Conservation (phyloP, 1,139 yeast species). For the Pichia sp. region DNA sequence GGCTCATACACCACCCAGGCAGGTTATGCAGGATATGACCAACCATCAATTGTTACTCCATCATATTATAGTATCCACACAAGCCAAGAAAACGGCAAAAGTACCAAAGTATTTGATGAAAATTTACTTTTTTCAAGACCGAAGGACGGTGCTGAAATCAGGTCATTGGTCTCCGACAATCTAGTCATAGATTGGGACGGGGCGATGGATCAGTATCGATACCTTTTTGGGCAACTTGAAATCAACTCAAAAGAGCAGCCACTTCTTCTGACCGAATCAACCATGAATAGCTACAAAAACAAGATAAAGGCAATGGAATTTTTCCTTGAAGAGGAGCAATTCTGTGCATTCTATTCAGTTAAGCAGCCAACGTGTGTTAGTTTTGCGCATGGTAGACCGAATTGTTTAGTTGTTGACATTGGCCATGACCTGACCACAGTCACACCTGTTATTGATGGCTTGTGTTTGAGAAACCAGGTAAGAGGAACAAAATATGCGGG, state of each 20-base stretch:
- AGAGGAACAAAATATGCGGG: slow-evolving; percentile 69
- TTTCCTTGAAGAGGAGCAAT: slow-evolving; percentile 66
- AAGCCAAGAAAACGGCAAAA: slow-evolving; percentile 22
- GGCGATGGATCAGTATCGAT: slow-evolving; percentile 61
- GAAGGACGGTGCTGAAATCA: slow-evolving; percentile 47
- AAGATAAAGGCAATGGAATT: slow-evolving; percentile 71
- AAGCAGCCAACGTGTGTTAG: slow-evolving; percentile 87
- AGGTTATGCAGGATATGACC: slow-evolving; percentile 94
- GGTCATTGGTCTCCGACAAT: slow-evolving; percentile 58
- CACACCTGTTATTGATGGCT: slow-evolving; percentile 92
- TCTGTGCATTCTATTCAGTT: slow-evolving; percentile 83
- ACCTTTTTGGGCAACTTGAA: slow-evolving; percentile 48
- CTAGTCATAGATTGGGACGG: slow-evolving; percentile 70
- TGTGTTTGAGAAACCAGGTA: slow-evolving; percentile 71
- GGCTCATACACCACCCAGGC: slow-evolving; percentile 80
- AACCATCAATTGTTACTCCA: slow-evolving; percentile 73
- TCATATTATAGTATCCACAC: slow-evolving; percentile 45
- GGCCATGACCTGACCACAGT: slow-evolving; percentile 84
- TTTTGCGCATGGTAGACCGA: slow-evolving; percentile 91
- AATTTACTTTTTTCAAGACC: slow-evolving; percentile 51
- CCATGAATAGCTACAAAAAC: slow-evolving; percentile 73
- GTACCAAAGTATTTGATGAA: slow-evolving; percentile 41
- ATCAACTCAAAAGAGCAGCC: slow-evolving; percentile 69
- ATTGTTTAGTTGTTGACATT: slow-evolving; percentile 86
- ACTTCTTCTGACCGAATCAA: slow-evolving; percentile 73